Conservation (phyloP, 1,139 yeast genomes). For the Pichia sp. region DNA sequence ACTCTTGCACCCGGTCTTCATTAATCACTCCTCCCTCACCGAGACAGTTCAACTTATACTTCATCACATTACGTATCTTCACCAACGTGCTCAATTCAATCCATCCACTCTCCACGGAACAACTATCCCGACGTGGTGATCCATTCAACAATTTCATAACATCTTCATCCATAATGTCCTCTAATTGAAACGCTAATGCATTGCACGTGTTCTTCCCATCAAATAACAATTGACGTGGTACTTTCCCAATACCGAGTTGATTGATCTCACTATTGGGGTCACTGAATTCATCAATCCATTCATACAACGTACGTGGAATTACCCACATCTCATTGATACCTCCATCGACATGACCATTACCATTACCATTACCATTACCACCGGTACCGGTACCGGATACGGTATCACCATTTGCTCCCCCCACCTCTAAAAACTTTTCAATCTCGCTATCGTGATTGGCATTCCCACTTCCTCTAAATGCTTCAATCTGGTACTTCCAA, state of each 20-base stretch:
- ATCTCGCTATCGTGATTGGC: conserved; percentile 27
- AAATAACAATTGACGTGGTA: conserved; percentile 53
- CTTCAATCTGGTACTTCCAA: conserved; percentile 72
- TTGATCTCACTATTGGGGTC: conserved; percentile 19
- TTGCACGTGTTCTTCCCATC: conserved; percentile 67
- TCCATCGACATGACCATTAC: conserved; percentile 20
- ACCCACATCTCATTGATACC: conserved; percentile 6
- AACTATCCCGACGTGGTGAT: conserved; percentile 32
- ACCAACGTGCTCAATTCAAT: conserved; percentile 52
- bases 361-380: conserved; percentile 23
- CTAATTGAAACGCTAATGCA: conserved; percentile 72
- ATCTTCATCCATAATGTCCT: conserved; percentile 67
- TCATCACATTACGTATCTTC: conserved; percentile 58
- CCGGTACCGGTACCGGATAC: conserved; percentile 20
- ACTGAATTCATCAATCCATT: conserved; percentile 22
- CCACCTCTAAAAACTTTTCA: conserved; percentile 27
- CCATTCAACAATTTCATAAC: conserved; percentile 42
- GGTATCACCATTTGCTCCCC: conserved; percentile 1
- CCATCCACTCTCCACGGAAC: conserved; percentile 71
- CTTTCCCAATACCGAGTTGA: conserved; percentile 22
- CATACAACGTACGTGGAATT: conserved; percentile 24
- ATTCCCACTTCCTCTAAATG: conserved; percentile 47
- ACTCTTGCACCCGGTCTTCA: conserved; percentile 34
- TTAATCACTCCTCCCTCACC: conserved; percentile 39
- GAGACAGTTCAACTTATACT: conserved; percentile 62